phyloP scores from a whole-genome alignment of 1,284 basidiomycete species.

The Porphyrellus sp. region DNA sequence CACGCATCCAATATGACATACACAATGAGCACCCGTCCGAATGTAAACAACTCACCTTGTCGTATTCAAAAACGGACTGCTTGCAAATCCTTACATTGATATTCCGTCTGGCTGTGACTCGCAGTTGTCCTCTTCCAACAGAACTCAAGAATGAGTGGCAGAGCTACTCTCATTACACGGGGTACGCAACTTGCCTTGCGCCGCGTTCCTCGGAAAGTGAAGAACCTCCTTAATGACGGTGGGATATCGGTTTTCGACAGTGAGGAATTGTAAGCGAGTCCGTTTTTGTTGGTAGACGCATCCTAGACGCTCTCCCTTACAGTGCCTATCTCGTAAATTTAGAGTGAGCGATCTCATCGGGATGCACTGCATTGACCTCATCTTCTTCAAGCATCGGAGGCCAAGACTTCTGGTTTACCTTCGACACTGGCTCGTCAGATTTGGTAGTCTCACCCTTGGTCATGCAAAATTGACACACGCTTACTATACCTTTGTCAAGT shows the following conservation, averaged over 20 bases:
- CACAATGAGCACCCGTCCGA: conserved; percentile 9
- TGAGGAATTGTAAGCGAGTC: conserved; percentile 30
- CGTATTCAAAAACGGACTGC: conserved; percentile 18
- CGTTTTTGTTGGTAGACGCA: background rate
- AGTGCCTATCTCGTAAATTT: conserved; percentile 34
- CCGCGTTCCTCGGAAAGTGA: conserved; percentile 24
- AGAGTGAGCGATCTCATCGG: conserved; percentile 15
- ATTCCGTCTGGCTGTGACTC: background rate
- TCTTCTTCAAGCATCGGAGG: conserved; percentile 28
- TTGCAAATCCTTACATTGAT: background rate
- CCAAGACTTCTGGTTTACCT: conserved; percentile 35
- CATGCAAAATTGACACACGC: background rate
- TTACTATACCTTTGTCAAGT: conserved; percentile 23
- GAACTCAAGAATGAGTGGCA: conserved; percentile 17
- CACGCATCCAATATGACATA: background rate
- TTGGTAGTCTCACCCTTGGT: conserved; percentile 19
- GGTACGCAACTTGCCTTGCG: conserved; percentile 26
- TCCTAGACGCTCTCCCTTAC: background rate
- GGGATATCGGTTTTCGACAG: conserved; percentile 25
- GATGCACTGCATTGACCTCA: background rate
- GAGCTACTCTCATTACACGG: conserved; percentile 20
- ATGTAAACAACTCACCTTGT: conserved; percentile 8
- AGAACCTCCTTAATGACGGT: conserved; percentile 10
- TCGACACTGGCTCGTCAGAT: conserved; percentile 36
- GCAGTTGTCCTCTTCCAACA: background rate